Base-by-base conservation (phyloP, 495 filamentous ascomycete species). In the Penicillium verhagenii region DNA sequence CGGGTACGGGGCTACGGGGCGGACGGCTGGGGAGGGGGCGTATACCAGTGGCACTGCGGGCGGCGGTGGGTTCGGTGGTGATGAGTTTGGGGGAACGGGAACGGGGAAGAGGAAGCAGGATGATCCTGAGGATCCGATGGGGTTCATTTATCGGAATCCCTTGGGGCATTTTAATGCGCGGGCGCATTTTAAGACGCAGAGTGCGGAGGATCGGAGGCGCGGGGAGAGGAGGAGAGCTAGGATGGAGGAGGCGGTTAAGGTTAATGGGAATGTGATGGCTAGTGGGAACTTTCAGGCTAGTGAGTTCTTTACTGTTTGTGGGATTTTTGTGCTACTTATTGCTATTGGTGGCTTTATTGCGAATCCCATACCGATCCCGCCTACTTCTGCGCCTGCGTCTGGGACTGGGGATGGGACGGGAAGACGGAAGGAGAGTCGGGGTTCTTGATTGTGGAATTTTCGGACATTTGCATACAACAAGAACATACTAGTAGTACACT, bases 101-200 rank as follows among this genome's bases (percentile, higher is more conserved):
- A 55, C 47, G 26, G 67, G 43, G 35, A 31, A 8, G 8, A 24
- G 23, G 16, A 8, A 52, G 21, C 39, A 47, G 6, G 43, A 26
- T 14, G 60, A 65, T 37, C 65, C 63, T 39, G 77, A 68, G 58
- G 79, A 68, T 70, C 75, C 72, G 52, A 71, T 50, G 48, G 69
- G 56, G 55, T 82, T 69, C 58, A 79, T 77, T 59, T 43, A 71
- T 44, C 59, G 80, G 50, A 76, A 82, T 61, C 75, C 85, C 20
- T 74, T 88, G 4, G 70, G 77, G 59, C 79, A 89, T 79, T 87
- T 85, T 42, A 80, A 87, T 72, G 80, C 83, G 8, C 75, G 77
- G 38, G 81, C 81, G 16, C 90, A 95, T 70, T 87, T 85, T 57
- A 75, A 82, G 55, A 87, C 82, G 33, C 88, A 85, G 61, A 70